Conservation (phyloP, 495 filamentous ascomycete species). For the Tuber aestivum region DNA sequence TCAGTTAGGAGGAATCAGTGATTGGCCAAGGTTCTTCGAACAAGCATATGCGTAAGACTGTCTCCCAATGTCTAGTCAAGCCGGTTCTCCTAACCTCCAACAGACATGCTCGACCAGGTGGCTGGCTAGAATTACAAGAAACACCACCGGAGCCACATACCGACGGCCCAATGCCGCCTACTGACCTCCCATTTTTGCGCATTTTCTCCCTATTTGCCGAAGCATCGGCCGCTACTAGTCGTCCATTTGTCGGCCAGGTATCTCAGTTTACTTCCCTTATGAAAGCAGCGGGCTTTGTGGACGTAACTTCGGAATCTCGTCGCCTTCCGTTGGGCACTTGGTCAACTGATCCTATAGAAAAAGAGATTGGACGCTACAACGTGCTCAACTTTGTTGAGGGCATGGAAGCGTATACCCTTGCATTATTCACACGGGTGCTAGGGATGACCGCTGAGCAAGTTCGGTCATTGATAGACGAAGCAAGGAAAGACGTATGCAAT, state of each 20-base stretch:
- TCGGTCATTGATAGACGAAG: conserved; percentile 17
- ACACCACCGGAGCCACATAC: conserved; percentile 21
- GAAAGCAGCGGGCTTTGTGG: conserved; percentile 33
- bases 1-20: conserved; percentile 31
- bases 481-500: conserved; percentile 25
- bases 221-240: conserved; percentile 19
- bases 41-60: conserved; percentile 29
- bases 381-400: conserved; percentile 35
- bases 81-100: conserved; percentile 12
- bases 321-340: conserved; percentile 32
- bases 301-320: conserved; percentile 25
- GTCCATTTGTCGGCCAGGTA: conserved; percentile 16
- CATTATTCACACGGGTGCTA: conserved; percentile 27
- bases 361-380: conserved; percentile 37
- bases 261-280: conserved; percentile 31
- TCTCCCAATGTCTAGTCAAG: neutral
- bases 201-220: conserved; percentile 17
- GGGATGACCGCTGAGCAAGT: conserved; percentile 29
- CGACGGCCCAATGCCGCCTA: conserved; percentile 20
- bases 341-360: conserved; percentile 20
- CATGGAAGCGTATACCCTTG: conserved; percentile 35
- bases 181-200: conserved; percentile 29
- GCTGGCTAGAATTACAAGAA: conserved; percentile 40
- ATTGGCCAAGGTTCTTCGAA: conserved; percentile 34
- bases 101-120: conserved; percentile 32